A percentile compares a stretch with the other conserved stretches of the same genome.
phyloP scores from a whole-genome alignment of 108 stramenopile genomes.

The Cyclostephanos invisitatus region DNA sequence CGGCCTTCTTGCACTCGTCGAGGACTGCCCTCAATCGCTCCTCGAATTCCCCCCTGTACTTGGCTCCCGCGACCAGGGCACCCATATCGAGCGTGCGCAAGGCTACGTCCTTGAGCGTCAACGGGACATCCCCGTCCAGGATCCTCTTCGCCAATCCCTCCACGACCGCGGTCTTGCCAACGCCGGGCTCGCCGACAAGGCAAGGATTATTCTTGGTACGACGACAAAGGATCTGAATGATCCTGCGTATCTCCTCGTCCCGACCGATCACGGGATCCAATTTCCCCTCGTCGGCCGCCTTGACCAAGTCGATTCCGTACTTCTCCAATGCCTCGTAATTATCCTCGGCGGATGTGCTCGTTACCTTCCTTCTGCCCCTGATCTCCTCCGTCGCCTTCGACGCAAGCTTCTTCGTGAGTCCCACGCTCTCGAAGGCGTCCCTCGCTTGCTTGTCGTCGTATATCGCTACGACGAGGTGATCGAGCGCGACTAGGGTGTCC shows the following conservation, averaged over 20 bases:
- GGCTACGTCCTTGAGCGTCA: conserved; percentile 81
- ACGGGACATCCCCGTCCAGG: conserved; percentile 93
- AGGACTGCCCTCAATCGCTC: conserved; percentile 94
- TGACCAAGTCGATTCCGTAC: conserved; percentile 79
- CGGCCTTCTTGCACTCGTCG: conserved; percentile 90
- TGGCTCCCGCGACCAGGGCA: conserved; percentile 95
- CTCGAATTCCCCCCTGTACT: conserved; percentile 98
- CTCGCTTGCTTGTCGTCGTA: conserved; percentile 73
- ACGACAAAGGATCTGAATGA: conserved; percentile 92
- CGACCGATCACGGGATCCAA: conserved; percentile 97
- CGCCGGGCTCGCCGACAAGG: conserved; percentile 91
- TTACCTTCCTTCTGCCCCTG: conserved; percentile 69
- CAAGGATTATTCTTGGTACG: conserved; percentile 97
- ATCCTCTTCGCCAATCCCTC: conserved; percentile 96
- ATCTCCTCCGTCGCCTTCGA: conserved; percentile 64
- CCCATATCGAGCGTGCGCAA: conserved; percentile 96
- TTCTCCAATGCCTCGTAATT: conserved; percentile 69
- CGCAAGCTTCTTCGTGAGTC: conserved; percentile 70
- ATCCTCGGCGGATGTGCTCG: conserved; percentile 69
- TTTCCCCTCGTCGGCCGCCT: conserved; percentile 89
- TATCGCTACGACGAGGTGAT: conserved; percentile 67
- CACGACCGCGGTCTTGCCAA: conserved; percentile 96
- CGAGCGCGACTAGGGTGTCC: conserved; percentile 77
- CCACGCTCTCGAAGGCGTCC: conserved; percentile 49
- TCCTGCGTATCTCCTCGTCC: conserved; percentile 93